Evolutionary conservation across 2,329 filamentous ascomycete genomes (phyloP), one percentile per base, ranked within the genome.

Genomic region (Westerdykella ornata): DNA sequence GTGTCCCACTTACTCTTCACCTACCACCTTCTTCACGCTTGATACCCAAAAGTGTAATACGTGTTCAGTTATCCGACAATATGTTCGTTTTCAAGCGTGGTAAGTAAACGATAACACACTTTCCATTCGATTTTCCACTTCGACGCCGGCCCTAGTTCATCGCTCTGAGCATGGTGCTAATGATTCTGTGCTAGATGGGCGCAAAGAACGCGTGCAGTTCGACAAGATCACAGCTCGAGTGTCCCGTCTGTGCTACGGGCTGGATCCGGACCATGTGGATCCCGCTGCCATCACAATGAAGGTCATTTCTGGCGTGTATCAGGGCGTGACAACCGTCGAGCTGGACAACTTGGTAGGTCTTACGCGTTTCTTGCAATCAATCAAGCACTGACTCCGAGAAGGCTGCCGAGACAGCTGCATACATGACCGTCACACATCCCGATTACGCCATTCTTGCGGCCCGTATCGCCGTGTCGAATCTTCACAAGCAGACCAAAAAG

Each of bases 401-500:
- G 90, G 92, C 92, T 63, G 92, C 92, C 59, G 92, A 98, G 75
- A 98, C 92, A 59, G 92, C 92, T 59, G 92, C 92, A 44, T 98
- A 98, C 76, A 98, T 98, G 92, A 98, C 92, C 47, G 90, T 96
- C 57, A 98, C 90, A 49, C 92, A 98, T 69, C 92, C 92, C 60
- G 92, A 98, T 73, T 98, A 98, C 68, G 92, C 92, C 67, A 94
- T 97, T 66, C 88, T 98, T 45, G 92, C 92, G 52, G 92, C 92
- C 53, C 89, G 92, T 72, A 97, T 98, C 65, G 92, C 92, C 56
- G 92, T 98, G 41, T 98, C 92, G 63, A 98, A 98, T 74, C 84
- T 98, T 45, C 92, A 98, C 82, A 98, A 98, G 75, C 92, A 98
- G 78, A 98, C 92, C 52, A 97, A 97, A 80, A 98, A 98, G 78